Evolutionary conservation across 225 moss, liverwort and hornwort genomes (phyloP), one percentile per base, ranked within the genome.

Genomic region (Physcomitrellopsis africana): DNA sequence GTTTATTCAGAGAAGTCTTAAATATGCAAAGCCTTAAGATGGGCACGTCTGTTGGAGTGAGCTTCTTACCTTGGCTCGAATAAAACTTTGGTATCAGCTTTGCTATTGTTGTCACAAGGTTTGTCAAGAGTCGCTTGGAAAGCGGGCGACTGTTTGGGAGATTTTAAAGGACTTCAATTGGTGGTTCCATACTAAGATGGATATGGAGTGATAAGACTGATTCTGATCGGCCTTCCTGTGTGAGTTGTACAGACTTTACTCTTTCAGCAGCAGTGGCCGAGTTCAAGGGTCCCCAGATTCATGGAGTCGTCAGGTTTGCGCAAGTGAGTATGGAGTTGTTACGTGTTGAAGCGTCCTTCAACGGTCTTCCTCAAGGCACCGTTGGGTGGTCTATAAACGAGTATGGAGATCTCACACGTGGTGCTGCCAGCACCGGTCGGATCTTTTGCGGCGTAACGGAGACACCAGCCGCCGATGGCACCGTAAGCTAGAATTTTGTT

Each of bases 211-310:
- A 23, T 5, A 26, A 22, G 68, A 78, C 67, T 68, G 75, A 78
- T 72, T 61, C 65, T 73, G 49, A 70, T 23, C 26, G 41, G 64
- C 63, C 41, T 63, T 72, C 23, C 22, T 72, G 52, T 74, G 20
- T 11, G 61, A 43, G 41, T 64, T 72, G 53, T 73, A 48, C 91
- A 96, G 96, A 87, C 65, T 92, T 92, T 72, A 68, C 86, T 56
- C 81, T 93, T 67, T 93, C 97, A 65, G 95, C 97, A 67, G 93
- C 93, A 66, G 97, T 99, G 58, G 93, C 97, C 26, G 97, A 99
- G 89, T 95, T 99, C 64, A 99, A 99, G 80, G 97, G 97, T 79
- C 94, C 97, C 65, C 68, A 92, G 81, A 81, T 99, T 80, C 79
- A 90, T 76, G 97, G 97, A 52, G 89, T 99, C 62, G 95, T 95